A percentile compares a stretch with the other conserved stretches of the same genome.
Evolutionary conservation across 805 yeast genomes (phyloP).

Genomic region (Yamadazyma olivae): DNA sequence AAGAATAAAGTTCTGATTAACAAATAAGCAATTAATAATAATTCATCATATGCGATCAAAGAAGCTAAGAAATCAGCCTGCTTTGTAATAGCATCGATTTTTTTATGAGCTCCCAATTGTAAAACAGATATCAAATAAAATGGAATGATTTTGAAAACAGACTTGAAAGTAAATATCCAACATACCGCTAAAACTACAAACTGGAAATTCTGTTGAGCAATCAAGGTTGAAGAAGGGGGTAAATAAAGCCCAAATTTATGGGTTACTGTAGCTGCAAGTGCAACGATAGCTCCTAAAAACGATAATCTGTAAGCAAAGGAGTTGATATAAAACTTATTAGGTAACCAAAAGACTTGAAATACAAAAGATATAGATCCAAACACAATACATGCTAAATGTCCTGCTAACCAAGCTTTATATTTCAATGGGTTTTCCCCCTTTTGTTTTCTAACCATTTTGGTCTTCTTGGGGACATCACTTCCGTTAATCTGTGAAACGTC

Average conservation of each 20-base stretch:
- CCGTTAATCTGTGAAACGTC: constrained; percentile 17
- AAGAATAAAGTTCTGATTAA: constrained; percentile 57
- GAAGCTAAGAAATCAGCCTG: constrained; percentile 38
- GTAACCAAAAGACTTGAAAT: constrained; percentile 39
- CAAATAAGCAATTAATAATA: constrained; percentile 51
- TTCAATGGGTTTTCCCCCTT: constrained; percentile 35
- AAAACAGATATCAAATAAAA: constrained; percentile 53
- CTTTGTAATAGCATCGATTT: constrained; percentile 39
- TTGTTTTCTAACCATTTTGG: constrained; percentile 26
- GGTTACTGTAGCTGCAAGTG: constrained; percentile 51
- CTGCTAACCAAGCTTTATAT: constrained; percentile 53
- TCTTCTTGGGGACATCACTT: constrained; percentile 21
- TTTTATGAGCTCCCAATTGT: constrained; percentile 46
- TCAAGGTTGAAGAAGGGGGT: constrained; percentile 61
- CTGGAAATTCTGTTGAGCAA: constrained; percentile 78
- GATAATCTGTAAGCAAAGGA: constrained; percentile 53
- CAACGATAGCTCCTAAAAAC: constrained; percentile 51
- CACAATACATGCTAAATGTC: constrained; percentile 46
- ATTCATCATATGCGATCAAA: constrained; percentile 59
- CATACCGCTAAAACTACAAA: constrained; percentile 49
- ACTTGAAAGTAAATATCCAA: constrained; percentile 65
- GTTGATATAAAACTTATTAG: constrained; percentile 41
- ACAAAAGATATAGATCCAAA: constrained; percentile 41
- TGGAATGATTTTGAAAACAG: constrained; percentile 65
- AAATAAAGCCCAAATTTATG: constrained; percentile 58